These are phyloP conservation scores for Agaricus blazei DNA, from an alignment of 768 basidiomycete genomes.

Conservation along the genomic window DNA sequence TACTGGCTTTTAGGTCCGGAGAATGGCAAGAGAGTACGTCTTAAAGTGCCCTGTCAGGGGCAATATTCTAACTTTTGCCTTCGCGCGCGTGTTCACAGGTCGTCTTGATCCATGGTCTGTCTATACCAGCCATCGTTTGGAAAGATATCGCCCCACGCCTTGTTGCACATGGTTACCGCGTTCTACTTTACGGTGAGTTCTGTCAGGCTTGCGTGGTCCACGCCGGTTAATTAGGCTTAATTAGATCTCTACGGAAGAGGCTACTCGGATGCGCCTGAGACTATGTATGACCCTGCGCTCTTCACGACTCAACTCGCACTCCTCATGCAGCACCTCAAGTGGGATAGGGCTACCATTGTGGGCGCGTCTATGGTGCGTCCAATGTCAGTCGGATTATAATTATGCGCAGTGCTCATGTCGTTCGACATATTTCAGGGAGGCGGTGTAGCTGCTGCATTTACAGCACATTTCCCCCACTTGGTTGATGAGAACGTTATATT, in stretches of 20 bases:
- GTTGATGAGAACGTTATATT: slow-evolving; percentile 61
- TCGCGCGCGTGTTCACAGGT: slow-evolving; percentile 35
- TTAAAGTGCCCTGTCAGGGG: neutral
- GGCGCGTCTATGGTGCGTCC: slow-evolving; percentile 71
- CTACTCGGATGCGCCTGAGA: slow-evolving; percentile 76
- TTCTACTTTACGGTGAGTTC: slow-evolving; percentile 65
- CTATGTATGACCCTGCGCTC: slow-evolving; percentile 57
- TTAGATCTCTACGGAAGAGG: slow-evolving; percentile 79
- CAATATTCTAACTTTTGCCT: neutral
- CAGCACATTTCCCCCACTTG: slow-evolving; percentile 65
- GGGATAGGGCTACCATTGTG: slow-evolving; percentile 60
- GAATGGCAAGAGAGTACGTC: slow-evolving; percentile 55
- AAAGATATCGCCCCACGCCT: slow-evolving; percentile 67
- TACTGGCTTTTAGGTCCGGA: slow-evolving; percentile 79
- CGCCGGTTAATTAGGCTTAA: neutral
- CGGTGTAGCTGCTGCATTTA: slow-evolving; percentile 66
- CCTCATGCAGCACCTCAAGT: slow-evolving; percentile 72
- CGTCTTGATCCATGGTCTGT: slow-evolving; percentile 73
- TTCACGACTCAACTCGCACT: slow-evolving; percentile 79
- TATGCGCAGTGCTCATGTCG: neutral
- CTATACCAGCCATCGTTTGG: slow-evolving; percentile 74
- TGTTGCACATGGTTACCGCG: slow-evolving; percentile 59
- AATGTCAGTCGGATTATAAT: neutral
- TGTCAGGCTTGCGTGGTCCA: neutral
- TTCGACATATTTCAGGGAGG: slow-evolving; percentile 48